Conservation (phyloP, 2,329 filamentous ascomycete genomes). For the Aspergillus japonicus region DNA sequence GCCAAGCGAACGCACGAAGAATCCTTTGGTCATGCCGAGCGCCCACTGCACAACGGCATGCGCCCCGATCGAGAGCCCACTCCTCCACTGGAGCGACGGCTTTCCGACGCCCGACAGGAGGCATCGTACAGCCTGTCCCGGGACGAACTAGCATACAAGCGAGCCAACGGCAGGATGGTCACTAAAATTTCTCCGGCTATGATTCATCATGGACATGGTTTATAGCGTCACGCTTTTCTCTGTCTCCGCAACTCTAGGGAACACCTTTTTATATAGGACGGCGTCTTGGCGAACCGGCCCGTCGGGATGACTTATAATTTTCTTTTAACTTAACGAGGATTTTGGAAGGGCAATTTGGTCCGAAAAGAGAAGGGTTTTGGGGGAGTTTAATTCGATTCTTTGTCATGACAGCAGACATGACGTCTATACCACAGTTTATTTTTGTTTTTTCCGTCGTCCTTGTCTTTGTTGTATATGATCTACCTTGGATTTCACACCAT, state of each 20-base stretch:
- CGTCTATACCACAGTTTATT: slow-evolving; percentile 18
- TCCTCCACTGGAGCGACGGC: slow-evolving; percentile 25
- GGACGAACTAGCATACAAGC: slow-evolving; percentile 36
- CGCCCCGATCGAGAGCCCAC: slow-evolving; percentile 38
- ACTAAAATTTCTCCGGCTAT: slow-evolving; percentile 31
- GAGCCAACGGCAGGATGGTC: slow-evolving; percentile 36
- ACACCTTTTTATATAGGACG: slow-evolving; percentile 16
- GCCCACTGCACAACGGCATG: slow-evolving; percentile 46
- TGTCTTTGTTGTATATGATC: slow-evolving; percentile 22
- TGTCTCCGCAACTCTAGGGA: background rate
- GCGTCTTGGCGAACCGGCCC: slow-evolving; percentile 19
- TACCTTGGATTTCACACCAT: slow-evolving; percentile 5
- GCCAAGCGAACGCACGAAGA: slow-evolving; percentile 40
- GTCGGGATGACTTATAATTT: slow-evolving; percentile 4
- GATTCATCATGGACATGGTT: slow-evolving; percentile 12
- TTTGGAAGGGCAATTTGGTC: background rate
- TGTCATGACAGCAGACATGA: slow-evolving; percentile 18
- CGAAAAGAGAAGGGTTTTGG: background rate
- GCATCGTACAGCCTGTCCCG: slow-evolving; percentile 24
- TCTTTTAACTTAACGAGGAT: slow-evolving; percentile 12
- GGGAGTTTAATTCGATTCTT: slow-evolving; percentile 1
- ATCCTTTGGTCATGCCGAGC: slow-evolving; percentile 40
- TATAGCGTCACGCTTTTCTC: background rate
- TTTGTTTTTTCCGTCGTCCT: background rate
- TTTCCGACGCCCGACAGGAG: slow-evolving; percentile 26